Percentiles rank a stretch among this genome's conserved stretches.
These are phyloP conservation scores for Discostella pseudostelligera DNA, from an alignment of 108 stramenopile species.

Conservation along the genomic window DNA sequence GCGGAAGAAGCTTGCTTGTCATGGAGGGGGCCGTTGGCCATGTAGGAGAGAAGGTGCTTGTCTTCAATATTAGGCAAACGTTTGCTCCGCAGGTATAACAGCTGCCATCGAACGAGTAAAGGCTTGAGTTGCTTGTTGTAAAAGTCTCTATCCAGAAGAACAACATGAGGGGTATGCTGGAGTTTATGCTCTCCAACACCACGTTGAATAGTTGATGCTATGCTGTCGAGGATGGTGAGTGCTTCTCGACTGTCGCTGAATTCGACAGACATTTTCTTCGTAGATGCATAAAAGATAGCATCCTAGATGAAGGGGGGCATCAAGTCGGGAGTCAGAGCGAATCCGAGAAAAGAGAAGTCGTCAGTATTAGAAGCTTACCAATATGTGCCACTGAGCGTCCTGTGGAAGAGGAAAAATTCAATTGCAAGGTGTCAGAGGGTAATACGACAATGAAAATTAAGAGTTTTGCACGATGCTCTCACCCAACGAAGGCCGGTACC, in stretches of 20 bases:
- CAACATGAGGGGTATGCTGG: conserved; percentile 92
- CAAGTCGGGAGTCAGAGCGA: background rate
- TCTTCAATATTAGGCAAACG: conserved; percentile 90
- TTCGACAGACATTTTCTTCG: conserved; percentile 84
- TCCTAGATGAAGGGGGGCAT: conserved; percentile 45
- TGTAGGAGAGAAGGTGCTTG: conserved; percentile 88
- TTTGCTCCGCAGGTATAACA: conserved; percentile 90
- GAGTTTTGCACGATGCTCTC: too few relatives aligned
- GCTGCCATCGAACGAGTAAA: conserved; percentile 93
- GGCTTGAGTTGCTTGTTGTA: conserved; percentile 89
- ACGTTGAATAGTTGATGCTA: conserved; percentile 73
- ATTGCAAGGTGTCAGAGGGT: too few relatives aligned
- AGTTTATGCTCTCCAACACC: conserved; percentile 83
- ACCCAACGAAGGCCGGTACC: conserved; percentile 92
- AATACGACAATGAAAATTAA: too few relatives aligned
- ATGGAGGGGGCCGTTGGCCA: conserved; percentile 85
- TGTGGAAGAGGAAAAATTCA: too few relatives aligned
- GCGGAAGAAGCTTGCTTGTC: conserved; percentile 75
- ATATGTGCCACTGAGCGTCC: conserved; percentile 91
- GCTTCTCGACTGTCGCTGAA: conserved; percentile 87
- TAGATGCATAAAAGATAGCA: conserved; percentile 75
- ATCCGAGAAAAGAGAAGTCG: background rate
- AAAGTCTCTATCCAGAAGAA: conserved; percentile 86
- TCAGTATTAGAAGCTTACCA: conserved; percentile 43
- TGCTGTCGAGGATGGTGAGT: conserved; percentile 78